phyloP scores from a whole-genome alignment of 2,329 filamentous ascomycete species.

The Microsporum ferrugineum region DNA sequence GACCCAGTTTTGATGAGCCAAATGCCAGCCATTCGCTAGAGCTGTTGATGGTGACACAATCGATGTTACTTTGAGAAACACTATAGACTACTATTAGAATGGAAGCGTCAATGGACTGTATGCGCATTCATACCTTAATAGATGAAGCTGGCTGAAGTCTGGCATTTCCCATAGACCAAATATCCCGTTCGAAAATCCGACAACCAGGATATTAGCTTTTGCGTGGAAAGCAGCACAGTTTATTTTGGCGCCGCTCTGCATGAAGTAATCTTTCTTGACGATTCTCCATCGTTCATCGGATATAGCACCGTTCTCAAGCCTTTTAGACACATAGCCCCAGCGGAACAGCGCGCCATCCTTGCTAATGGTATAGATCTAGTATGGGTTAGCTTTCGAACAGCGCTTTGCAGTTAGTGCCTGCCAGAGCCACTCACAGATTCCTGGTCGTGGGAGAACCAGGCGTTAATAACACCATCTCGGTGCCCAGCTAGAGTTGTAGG shows the following conservation, averaged over 20 bases:
- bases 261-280: constrained; percentile 81
- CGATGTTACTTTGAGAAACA: constrained; percentile 94
- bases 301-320: constrained; percentile 49
- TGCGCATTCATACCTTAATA: constrained; percentile 40
- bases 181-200: constrained; percentile 86
- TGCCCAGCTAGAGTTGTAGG: constrained; percentile 87
- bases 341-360: constrained; percentile 94
- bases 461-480: constrained; percentile 77
- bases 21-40: constrained; percentile 96
- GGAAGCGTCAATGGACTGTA: constrained; percentile 3
- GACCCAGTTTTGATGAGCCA: constrained; percentile 85
- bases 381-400: background rate
- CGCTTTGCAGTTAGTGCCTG: background rate
- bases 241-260: constrained; percentile 77
- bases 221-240: constrained; percentile 86
- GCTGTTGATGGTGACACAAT: constrained; percentile 87
- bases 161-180: constrained; percentile 95
- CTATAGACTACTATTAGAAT: constrained; percentile 39
- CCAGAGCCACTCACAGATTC: constrained; percentile 49
- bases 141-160: constrained; percentile 90
- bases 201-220: constrained; percentile 80
- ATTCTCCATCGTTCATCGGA: constrained; percentile 79
- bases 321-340: constrained; percentile 67
- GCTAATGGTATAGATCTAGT: constrained; percentile 77
- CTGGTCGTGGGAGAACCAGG: constrained; percentile 93